phyloP scores from a whole-genome alignment of 2,329 filamentous ascomycete species.

The Microdochium trichocladiopsis region DNA sequence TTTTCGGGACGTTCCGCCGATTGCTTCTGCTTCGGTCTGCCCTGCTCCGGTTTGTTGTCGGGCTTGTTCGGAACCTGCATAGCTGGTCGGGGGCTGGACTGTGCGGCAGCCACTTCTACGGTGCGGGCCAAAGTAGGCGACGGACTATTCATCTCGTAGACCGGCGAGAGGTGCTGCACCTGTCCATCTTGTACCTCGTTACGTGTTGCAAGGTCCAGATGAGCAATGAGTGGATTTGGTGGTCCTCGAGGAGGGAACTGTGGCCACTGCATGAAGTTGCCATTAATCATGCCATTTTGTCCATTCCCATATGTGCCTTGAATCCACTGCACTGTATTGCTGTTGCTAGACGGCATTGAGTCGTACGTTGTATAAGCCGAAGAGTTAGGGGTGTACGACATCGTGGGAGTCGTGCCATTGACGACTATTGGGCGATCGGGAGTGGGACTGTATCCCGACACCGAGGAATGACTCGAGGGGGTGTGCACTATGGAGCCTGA shows the following conservation, averaged over 20 bases:
- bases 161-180: constrained; percentile 57
- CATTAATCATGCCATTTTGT: constrained; percentile 5
- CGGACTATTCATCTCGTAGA: constrained; percentile 66
- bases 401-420: constrained; percentile 13
- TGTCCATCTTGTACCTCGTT: constrained; percentile 34
- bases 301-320: neutral
- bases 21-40: constrained; percentile 15
- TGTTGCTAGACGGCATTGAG: constrained; percentile 1
- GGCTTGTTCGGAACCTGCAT: neutral
- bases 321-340: neutral
- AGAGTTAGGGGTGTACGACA: neutral
- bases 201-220: constrained; percentile 47
- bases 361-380: constrained; percentile 5
- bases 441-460: constrained; percentile 12
- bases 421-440: constrained; percentile 44
- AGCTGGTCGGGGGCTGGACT: constrained; percentile 9
- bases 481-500: constrained; percentile 12
- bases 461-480: constrained; percentile 9
- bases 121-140: constrained; percentile 57
- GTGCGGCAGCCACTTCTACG: constrained; percentile 30
- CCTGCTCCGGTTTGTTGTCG: constrained; percentile 5
- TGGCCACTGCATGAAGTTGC: constrained; percentile 22
- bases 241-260: constrained; percentile 17
- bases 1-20: constrained; percentile 10
- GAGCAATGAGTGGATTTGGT: constrained; percentile 40